Conservation (phyloP, 345 rosid species). For the Clausena lansium region DNA sequence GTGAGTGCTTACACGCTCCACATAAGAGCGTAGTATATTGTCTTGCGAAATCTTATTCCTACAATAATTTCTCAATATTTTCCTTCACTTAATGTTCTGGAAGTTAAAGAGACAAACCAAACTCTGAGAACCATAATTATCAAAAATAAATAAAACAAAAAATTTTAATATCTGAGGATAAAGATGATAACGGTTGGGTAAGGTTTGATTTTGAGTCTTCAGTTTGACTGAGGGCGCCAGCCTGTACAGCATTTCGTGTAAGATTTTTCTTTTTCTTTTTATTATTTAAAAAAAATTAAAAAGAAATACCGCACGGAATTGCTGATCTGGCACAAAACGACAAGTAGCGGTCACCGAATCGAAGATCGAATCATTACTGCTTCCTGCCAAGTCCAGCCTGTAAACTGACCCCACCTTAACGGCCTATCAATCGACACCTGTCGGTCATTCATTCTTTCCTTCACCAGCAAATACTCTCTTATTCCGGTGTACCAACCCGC, state of each 20-base stretch:
- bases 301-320: constrained; percentile 37
- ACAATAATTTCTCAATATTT: background rate
- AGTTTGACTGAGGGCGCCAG: constrained; percentile 73
- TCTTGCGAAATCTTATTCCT: background rate
- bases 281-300: background rate
- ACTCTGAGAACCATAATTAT: constrained; percentile 18
- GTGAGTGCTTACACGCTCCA: background rate
- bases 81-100: constrained; percentile 17
- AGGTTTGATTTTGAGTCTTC: constrained; percentile 33
- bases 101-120: constrained; percentile 30
- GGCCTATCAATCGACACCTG: constrained; percentile 37
- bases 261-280: constrained; percentile 4
- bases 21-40: background rate
- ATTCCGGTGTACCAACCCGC: background rate
- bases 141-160: constrained; percentile 16
- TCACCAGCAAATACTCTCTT: background rate
- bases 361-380: constrained; percentile 60
- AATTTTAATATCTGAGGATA: constrained; percentile 35
- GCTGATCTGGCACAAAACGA: constrained; percentile 71
- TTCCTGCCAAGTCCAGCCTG: constrained; percentile 52
- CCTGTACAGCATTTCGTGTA: constrained; percentile 54
- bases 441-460: constrained; percentile 31
- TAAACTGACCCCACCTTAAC: constrained; percentile 54
- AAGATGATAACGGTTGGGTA: constrained; percentile 59
- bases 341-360: constrained; percentile 65